These are phyloP conservation scores for Amanita brunnescens DNA, from an alignment of 768 basidiomycete genomes.

Conservation along the genomic window DNA sequence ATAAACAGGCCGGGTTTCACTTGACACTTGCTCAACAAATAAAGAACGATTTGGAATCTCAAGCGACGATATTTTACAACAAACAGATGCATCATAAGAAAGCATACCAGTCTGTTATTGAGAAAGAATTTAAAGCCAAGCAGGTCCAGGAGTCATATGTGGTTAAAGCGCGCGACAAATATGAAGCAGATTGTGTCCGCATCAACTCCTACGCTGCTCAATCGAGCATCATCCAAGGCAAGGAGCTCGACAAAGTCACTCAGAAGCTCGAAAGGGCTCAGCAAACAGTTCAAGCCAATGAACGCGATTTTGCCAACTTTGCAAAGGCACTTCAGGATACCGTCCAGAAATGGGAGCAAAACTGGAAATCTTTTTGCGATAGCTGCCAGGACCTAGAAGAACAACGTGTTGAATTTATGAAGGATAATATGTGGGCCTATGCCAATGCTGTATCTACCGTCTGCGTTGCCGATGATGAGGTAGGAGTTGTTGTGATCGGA, in stretches of 20 bases:
- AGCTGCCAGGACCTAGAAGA: conserved; percentile 94
- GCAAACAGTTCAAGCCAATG: conserved; percentile 83
- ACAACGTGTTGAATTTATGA: conserved; percentile 88
- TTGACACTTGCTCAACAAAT: conserved; percentile 66
- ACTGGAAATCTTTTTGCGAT: conserved; percentile 95
- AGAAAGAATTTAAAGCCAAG: conserved; percentile 88
- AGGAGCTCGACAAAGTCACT: conserved; percentile 85
- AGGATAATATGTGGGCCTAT: conserved; percentile 93
- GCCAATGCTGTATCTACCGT: conserved; percentile 95
- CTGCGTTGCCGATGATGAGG: conserved; percentile 94
- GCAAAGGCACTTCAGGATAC: conserved; percentile 74
- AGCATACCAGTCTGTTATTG: conserved; percentile 63
- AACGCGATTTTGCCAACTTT: conserved; percentile 88
- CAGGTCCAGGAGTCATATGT: conserved; percentile 82
- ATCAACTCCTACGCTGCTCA: conserved; percentile 95
- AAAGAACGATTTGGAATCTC: conserved; percentile 65
- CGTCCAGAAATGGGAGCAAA: conserved; percentile 77
- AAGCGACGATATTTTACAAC: conserved; percentile 47
- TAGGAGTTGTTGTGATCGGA: conserved; percentile 24
- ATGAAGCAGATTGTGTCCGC: conserved; percentile 84
- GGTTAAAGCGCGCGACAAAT: conserved; percentile 84
- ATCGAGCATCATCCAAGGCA: conserved; percentile 83
- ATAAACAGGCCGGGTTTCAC: conserved; percentile 70
- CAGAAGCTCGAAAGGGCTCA: conserved; percentile 85
- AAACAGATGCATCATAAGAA: conserved; percentile 70